Conservation (phyloP, 1,284 basidiomycete species). For the Melampsora occidentalis region DNA sequence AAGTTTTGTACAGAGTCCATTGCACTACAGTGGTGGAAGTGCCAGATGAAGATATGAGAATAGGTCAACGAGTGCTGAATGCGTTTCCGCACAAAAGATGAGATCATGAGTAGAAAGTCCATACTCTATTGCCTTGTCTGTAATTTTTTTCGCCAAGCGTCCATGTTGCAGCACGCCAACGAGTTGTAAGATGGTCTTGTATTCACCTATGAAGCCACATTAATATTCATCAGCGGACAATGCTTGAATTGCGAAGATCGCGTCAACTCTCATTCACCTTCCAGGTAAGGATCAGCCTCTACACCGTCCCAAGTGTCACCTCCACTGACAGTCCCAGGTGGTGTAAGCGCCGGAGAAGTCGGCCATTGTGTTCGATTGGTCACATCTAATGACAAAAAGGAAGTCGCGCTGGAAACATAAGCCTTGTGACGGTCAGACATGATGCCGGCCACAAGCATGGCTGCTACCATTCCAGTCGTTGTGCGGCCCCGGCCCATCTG, state of each 20-base stretch:
- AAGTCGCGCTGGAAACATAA: slow-evolving; percentile 1
- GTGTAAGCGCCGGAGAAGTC: slow-evolving; percentile 57
- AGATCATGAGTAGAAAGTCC: slow-evolving; percentile 32
- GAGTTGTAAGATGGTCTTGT: slow-evolving; percentile 92
- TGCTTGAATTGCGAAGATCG: background rate
- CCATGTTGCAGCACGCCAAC: slow-evolving; percentile 82
- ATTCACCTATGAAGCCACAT: slow-evolving; percentile 69
- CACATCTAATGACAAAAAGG: slow-evolving; percentile 49
- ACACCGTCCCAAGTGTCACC: slow-evolving; percentile 56
- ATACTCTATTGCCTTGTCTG: slow-evolving; percentile 80
- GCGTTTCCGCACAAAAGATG: background rate
- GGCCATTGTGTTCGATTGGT: slow-evolving; percentile 62
- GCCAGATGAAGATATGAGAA: background rate
- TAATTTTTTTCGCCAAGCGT: slow-evolving; percentile 86
- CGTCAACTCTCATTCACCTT: slow-evolving; percentile 61
- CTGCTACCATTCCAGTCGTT: slow-evolving; percentile 78
- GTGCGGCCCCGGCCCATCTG: slow-evolving; percentile 70
- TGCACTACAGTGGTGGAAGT: slow-evolving; percentile 15
- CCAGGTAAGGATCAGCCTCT: slow-evolving; percentile 78
- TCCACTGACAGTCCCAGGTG: slow-evolving; percentile 20
- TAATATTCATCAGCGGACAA: slow-evolving; percentile 50
- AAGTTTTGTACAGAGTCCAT: slow-evolving; percentile 44
- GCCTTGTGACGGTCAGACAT: background rate
- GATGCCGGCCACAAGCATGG: slow-evolving; percentile 70
- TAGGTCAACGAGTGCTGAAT: too few relatives aligned